phyloP scores from a whole-genome alignment of 1,284 basidiomycete species.

The Apiotrichum montevideense region DNA sequence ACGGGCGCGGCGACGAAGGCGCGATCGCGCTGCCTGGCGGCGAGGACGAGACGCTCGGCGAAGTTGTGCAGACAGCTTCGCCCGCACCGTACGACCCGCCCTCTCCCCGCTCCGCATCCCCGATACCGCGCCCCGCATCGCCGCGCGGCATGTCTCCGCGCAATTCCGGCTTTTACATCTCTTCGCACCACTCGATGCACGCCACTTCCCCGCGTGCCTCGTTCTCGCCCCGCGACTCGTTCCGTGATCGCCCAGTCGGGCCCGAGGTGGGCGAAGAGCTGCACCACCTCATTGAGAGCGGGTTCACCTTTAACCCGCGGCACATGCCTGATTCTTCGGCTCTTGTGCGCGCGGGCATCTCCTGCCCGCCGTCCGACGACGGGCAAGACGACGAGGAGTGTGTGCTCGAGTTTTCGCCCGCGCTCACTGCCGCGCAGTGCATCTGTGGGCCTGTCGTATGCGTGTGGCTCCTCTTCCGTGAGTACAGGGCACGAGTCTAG shows the following conservation, averaged over 20 bases:
- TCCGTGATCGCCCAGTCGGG: background rate
- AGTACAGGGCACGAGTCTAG: constrained; percentile 30
- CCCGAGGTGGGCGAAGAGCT: constrained; percentile 32
- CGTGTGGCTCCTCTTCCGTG: constrained; percentile 66
- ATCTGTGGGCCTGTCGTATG: constrained; percentile 71
- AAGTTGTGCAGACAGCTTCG: constrained; percentile 20
- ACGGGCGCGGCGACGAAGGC: constrained; percentile 41
- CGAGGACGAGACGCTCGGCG: constrained; percentile 32
- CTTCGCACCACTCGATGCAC: too few relatives aligned
- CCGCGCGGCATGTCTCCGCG: background rate
- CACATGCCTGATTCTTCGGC: constrained; percentile 3
- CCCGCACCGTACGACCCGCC: constrained; percentile 5
- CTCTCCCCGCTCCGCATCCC: background rate
- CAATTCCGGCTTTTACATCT: background rate
- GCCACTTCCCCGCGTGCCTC: too few relatives aligned
- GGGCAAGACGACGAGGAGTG: constrained; percentile 3
- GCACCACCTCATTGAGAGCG: constrained; percentile 36
- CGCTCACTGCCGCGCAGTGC: constrained; percentile 74
- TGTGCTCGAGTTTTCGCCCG: constrained; percentile 63
- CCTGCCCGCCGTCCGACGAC: background rate
- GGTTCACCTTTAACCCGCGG: constrained; percentile 14
- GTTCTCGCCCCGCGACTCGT: too few relatives aligned
- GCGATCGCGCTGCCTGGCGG: constrained; percentile 30
- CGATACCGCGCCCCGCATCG: background rate
- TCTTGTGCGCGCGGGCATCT: background rate